A percentile compares a stretch with the other conserved stretches of the same genome.
Conservation (phyloP, 2,329 filamentous ascomycete genomes). For the Xylariaceae sp. region DNA sequence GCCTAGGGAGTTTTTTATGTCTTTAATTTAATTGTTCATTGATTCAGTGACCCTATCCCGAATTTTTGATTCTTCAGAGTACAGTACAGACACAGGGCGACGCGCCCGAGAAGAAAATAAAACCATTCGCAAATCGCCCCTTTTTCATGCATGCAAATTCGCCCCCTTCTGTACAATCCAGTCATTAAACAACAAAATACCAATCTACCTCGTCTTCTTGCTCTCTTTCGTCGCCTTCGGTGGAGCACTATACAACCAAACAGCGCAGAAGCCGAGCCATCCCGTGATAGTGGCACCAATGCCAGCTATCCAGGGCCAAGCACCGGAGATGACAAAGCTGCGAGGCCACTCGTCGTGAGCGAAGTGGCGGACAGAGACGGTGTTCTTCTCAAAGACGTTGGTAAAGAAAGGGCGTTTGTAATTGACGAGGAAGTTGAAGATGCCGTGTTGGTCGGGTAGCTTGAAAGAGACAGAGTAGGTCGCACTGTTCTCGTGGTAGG, state of each 20-base stretch:
- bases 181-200: too few species aligned
- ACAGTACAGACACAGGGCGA: too few species aligned
- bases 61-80: too few species aligned
- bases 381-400: slow-evolving; percentile 87
- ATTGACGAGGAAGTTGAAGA: slow-evolving; percentile 97
- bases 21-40: too few species aligned
- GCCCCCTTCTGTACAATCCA: too few species aligned
- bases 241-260: slow-evolving; percentile 77
- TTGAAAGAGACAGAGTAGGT: slow-evolving; percentile 73
- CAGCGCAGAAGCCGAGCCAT: slow-evolving; percentile 76
- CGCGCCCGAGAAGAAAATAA: too few species aligned
- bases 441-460: slow-evolving; percentile 94
- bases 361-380: slow-evolving; percentile 92
- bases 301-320: slow-evolving; percentile 92
- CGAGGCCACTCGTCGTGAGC: slow-evolving; percentile 96
- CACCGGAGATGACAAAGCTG: slow-evolving; percentile 82
- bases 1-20: too few species aligned
- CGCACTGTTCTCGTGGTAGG: slow-evolving; percentile 61
- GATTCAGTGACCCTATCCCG: too few species aligned
- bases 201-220: slow-evolving; percentile 31
- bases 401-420: slow-evolving; percentile 94
- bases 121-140: too few species aligned
- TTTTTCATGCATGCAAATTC: too few species aligned
- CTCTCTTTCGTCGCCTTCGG: slow-evolving; percentile 21
- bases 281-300: slow-evolving; percentile 79